These are phyloP conservation scores for Yamadazyma akitaensis DNA, from an alignment of 805 yeast species.

Conservation along the genomic window DNA sequence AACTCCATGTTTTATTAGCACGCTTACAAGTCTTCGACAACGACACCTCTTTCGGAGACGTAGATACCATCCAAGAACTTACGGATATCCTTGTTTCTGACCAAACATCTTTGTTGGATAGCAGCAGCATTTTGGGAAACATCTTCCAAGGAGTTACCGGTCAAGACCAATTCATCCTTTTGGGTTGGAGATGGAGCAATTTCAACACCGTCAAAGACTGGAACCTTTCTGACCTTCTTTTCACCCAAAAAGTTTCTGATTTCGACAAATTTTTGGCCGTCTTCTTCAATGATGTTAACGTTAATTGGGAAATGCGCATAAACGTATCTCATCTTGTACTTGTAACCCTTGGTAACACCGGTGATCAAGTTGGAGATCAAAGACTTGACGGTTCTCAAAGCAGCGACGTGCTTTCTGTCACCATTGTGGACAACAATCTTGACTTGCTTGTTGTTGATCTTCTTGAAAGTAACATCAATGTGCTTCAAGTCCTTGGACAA, in stretches of 20 bases:
- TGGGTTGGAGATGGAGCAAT: constrained; percentile 76
- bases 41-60: constrained; percentile 92
- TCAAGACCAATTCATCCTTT: constrained; percentile 91
- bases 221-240: constrained; percentile 90
- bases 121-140: constrained; percentile 99
- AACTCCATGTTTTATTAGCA: not conserved
- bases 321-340: constrained; percentile 99
- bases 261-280: constrained; percentile 75
- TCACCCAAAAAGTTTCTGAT: constrained; percentile 99
- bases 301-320: constrained; percentile 99
- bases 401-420: constrained; percentile 99
- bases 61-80: constrained; percentile 99
- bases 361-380: constrained; percentile 89
- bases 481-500: constrained; percentile 88
- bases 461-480: constrained; percentile 89
- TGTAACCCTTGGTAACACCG: constrained; percentile 99
- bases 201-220: constrained; percentile 84
- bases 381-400: constrained; percentile 97
- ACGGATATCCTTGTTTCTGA: constrained; percentile 99
- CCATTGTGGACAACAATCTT: constrained; percentile 95
- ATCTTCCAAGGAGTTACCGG: constrained; percentile 95
- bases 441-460: constrained; percentile 68
- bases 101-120: constrained; percentile 96
- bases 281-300: constrained; percentile 84
- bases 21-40: constrained; percentile 58